A percentile compares a stretch with the other conserved stretches of the same genome.
Evolutionary conservation across 2,329 filamentous ascomycete genomes (phyloP).

Genomic region (Pestalotiopsis sp.): DNA sequence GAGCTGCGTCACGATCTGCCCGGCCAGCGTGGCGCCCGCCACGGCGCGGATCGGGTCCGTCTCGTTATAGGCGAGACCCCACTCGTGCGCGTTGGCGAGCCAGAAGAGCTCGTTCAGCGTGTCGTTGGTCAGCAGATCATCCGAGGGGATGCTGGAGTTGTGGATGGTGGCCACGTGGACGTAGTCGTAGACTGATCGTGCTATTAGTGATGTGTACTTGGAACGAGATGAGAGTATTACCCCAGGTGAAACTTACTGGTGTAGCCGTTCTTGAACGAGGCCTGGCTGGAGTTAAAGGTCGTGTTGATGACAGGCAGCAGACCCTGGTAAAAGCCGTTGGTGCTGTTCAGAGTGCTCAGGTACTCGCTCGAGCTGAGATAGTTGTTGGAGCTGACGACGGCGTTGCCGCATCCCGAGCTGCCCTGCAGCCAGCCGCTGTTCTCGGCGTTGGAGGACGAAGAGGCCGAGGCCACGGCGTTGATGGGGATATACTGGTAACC

Average conservation of each 20-base stretch:
- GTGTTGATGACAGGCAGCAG: slow-evolving; percentile 58
- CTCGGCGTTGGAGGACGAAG: slow-evolving; percentile 58
- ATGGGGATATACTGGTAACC: slow-evolving; percentile 88
- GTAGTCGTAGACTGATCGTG: slow-evolving; percentile 56
- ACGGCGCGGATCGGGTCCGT: slow-evolving; percentile 68
- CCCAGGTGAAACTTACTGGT: slow-evolving; percentile 47
- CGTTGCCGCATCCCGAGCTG: slow-evolving; percentile 57
- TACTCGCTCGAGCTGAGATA: slow-evolving; percentile 56
- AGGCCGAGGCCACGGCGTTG: slow-evolving; percentile 57
- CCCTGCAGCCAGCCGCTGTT: slow-evolving; percentile 62
- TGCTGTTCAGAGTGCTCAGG: slow-evolving; percentile 44
- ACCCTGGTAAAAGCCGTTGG: slow-evolving; percentile 61
- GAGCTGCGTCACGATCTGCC: slow-evolving; percentile 56
- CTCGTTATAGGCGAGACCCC: slow-evolving; percentile 78
- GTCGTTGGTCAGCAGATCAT: slow-evolving; percentile 60
- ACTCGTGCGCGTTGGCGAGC: slow-evolving; percentile 83
- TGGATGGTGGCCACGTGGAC: slow-evolving; percentile 64
- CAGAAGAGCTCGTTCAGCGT: slow-evolving; percentile 66
- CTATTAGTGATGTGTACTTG: background rate
- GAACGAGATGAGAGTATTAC: background rate
- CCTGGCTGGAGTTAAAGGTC: slow-evolving; percentile 47
- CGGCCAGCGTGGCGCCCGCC: slow-evolving; percentile 59
- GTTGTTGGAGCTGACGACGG: slow-evolving; percentile 56
- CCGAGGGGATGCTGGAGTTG: slow-evolving; percentile 61
- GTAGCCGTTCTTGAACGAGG: slow-evolving; percentile 63